These are phyloP conservation scores for Candida railenensis DNA, from an alignment of 805 yeast species.

Conservation along the genomic window DNA sequence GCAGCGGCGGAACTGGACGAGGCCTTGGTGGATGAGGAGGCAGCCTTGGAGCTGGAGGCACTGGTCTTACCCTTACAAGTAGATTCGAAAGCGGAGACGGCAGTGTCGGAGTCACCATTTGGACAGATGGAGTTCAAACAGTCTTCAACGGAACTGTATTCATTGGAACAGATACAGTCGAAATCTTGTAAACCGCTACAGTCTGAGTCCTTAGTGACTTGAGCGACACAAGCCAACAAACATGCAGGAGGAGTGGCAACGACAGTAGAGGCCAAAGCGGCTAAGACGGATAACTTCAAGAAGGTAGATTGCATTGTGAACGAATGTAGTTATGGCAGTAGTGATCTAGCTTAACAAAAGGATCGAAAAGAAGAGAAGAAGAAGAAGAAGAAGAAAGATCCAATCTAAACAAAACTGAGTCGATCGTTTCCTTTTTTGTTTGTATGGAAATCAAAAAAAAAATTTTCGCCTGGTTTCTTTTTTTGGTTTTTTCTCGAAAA, in stretches of 20 bases:
- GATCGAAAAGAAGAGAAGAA: not conserved
- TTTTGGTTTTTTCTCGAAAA: not conserved
- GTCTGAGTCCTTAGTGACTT: constrained; percentile 55
- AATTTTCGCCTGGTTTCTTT: not conserved
- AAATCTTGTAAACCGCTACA: constrained; percentile 65
- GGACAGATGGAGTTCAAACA: constrained; percentile 77
- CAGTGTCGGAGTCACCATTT: constrained; percentile 53
- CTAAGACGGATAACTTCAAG: constrained; percentile 29
- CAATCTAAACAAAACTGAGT: not conserved
- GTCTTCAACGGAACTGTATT: constrained; percentile 49
- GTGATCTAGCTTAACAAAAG: constrained; percentile 7
- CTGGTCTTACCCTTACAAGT: constrained; percentile 49
- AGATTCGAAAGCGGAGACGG: constrained; percentile 55
- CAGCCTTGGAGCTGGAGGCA: constrained; percentile 24
- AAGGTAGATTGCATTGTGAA: constrained; percentile 11
- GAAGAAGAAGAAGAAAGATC: not conserved
- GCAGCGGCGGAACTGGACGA: constrained; percentile 25
- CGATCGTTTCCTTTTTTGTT: not conserved
- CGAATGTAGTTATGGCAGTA: constrained; percentile 6
- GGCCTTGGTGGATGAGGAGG: constrained; percentile 17
- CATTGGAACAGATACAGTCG: constrained; percentile 64
- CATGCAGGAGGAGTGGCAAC: constrained; percentile 89
- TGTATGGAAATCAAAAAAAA: not conserved
- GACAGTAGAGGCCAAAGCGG: constrained; percentile 43
- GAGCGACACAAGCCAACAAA: constrained; percentile 81